Conservation (phyloP, 2,329 filamentous ascomycete genomes). For the Rhynchosporium graminicola region DNA sequence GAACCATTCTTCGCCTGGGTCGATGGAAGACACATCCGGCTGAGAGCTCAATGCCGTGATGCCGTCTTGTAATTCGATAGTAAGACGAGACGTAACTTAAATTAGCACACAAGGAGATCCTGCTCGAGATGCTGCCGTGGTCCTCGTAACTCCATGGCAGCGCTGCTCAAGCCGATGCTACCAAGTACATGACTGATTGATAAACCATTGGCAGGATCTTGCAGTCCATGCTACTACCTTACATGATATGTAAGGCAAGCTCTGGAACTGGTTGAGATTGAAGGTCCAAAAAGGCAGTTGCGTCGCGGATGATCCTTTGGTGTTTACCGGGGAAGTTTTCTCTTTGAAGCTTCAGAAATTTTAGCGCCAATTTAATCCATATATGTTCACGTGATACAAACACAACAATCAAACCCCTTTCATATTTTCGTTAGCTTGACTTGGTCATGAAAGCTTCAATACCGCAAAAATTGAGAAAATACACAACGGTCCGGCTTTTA, state of each 20-base stretch:
- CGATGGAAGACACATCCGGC: too few relatives aligned
- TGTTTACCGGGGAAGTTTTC: neutral
- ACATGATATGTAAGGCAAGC: neutral
- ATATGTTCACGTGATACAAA: neutral
- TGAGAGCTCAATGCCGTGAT: too few relatives aligned
- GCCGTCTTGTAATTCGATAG: too few relatives aligned
- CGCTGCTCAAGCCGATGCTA: neutral
- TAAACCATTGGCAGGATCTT: neutral
- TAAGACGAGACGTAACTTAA: too few relatives aligned
- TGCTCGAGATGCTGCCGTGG: too few relatives aligned
- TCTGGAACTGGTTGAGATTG: neutral
- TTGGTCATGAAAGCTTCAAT: too few relatives aligned
- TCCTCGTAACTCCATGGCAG: too few relatives aligned
- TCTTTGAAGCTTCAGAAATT: constrained; percentile 2
- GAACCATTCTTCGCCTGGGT: too few relatives aligned
- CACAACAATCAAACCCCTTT: neutral
- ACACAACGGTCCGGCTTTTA: too few relatives aligned
- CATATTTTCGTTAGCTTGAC: neutral
- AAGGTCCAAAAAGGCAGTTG: neutral
- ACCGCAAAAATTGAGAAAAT: too few relatives aligned
- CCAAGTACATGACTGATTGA: neutral
- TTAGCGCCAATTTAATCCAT: neutral
- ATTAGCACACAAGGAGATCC: too few relatives aligned
- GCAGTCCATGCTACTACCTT: neutral
- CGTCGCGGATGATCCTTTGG: neutral